These are phyloP conservation scores for Trichocladium antarcticum DNA, from an alignment of 495 filamentous ascomycete genomes.

Conservation along the genomic window DNA sequence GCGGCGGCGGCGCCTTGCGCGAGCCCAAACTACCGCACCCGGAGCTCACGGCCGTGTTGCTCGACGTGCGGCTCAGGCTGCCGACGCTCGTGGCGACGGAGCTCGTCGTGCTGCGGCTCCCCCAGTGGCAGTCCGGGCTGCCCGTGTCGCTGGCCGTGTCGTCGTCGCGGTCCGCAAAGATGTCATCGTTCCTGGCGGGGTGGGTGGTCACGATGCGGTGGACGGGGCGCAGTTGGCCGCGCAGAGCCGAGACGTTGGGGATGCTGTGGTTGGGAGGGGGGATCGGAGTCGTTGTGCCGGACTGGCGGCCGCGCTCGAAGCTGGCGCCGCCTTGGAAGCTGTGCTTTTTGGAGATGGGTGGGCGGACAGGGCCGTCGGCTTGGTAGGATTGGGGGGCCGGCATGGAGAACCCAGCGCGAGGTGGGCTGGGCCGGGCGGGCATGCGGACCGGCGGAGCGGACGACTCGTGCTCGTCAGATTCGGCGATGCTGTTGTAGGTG, in stretches of 20 bases:
- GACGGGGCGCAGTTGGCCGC: slow-evolving; percentile 34
- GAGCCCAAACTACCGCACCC: slow-evolving; percentile 13
- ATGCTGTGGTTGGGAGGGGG: slow-evolving; percentile 22
- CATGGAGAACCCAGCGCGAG: slow-evolving; percentile 21
- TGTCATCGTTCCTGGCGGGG: no score
- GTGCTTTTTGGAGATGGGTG: slow-evolving; percentile 23
- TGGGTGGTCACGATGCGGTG: slow-evolving; percentile 25
- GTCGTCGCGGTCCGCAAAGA: slow-evolving; percentile 52
- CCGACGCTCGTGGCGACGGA: slow-evolving; percentile 53
- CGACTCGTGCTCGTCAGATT: slow-evolving; percentile 28
- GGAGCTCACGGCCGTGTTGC: slow-evolving; percentile 27
- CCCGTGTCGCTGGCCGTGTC: slow-evolving; percentile 46
- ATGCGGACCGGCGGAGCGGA: slow-evolving; percentile 41
- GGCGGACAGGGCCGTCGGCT: slow-evolving; percentile 31
- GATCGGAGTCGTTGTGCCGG: slow-evolving; percentile 19
- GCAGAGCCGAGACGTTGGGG: slow-evolving; percentile 28
- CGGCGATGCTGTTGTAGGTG: slow-evolving; percentile 26
- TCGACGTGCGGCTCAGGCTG: slow-evolving; percentile 45
- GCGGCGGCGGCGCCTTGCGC: slow-evolving; percentile 70
- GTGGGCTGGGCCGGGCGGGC: slow-evolving; percentile 46
- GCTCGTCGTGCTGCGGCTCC: slow-evolving; percentile 42
- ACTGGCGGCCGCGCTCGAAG: slow-evolving; percentile 19
- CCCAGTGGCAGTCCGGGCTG: slow-evolving; percentile 54
- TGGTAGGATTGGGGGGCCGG: slow-evolving; percentile 28
- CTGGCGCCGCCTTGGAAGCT: slow-evolving; percentile 29